Evolutionary conservation across 768 basidiomycete genomes (phyloP).

Genomic region (Rhodotorula babjevae): DNA sequence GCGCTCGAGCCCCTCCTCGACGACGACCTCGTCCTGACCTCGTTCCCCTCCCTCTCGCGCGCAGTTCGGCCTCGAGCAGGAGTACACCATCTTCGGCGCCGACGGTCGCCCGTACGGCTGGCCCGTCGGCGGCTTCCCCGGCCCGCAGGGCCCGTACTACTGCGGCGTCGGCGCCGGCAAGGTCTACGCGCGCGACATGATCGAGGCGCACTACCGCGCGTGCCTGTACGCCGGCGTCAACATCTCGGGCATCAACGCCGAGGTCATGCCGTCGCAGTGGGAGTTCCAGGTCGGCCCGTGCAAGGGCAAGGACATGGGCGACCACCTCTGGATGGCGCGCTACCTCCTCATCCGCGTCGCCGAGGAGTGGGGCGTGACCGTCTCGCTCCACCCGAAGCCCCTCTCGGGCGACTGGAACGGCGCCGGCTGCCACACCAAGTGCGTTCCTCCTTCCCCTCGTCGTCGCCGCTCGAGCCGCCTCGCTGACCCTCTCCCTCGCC

Average conservation of each 20-base stretch:
- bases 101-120: conserved; percentile 89
- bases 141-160: conserved; percentile 98
- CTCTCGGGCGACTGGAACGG: conserved; percentile 98
- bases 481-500: neutral
- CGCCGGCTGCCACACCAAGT: conserved; percentile 79
- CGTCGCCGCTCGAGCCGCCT: neutral
- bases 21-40: neutral
- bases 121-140: conserved; percentile 99
- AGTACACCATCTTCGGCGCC: conserved; percentile 92
- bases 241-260: conserved; percentile 98
- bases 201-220: conserved; percentile 98
- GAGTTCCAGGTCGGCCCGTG: conserved; percentile 99
- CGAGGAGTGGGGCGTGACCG: conserved; percentile 63
- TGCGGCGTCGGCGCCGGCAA: conserved; percentile 97
- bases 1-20: neutral
- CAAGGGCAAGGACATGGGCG: conserved; percentile 95
- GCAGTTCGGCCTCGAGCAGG: conserved; percentile 79
- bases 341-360: conserved; percentile 92
- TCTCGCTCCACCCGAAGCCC: conserved; percentile 99
- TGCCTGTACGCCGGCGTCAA: conserved; percentile 63
- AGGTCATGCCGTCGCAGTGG: conserved; percentile 99
- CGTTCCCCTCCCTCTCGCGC: neutral
- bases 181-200: conserved; percentile 95
- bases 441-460: neutral
- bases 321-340: conserved; percentile 98